Evolutionary conservation across 768 basidiomycete species (phyloP), one percentile per base, ranked within the genome.

Genomic region (Asterophora parasitica): DNA sequence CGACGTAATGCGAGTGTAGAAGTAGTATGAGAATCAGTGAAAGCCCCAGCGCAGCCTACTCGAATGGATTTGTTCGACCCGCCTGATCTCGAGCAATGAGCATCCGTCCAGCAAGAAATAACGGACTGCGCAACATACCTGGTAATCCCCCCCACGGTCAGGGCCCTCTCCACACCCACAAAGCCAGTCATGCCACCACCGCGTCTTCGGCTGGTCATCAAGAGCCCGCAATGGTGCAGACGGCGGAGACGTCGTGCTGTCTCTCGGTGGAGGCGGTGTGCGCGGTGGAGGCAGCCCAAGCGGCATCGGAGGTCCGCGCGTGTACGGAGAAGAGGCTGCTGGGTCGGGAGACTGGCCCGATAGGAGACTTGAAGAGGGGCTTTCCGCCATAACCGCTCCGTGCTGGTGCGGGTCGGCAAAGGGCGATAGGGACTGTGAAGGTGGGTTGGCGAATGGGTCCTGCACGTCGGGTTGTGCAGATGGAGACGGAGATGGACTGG

Each of bases 121-220:
- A 15, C 13, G 39, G 4, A 40, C 30, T 13, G 40, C 20, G 31
- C 15, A 20, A 61, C 72, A 34, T 59, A 83, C 87, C 77, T 90
- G 88, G 52, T 75, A 63, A 44, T 88, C 82, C 4, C 84, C 85
- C 36, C 81, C 84, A 12, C 85, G 73, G 62, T 86, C 82, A 2
- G 78, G 68, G n/a, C 83, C 82, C 60, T 88, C 87, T 13, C 80
- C 71, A 54, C 86, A 88, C 10, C 88, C 88, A 62, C 88, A 90
- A 51, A 90, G 62, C 86, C 87, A 88, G 27, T 90, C 88, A 60
- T 88, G 87, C 88, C 88, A 90, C 88, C 88, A 90, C 51, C 77
- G 67, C 4, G 73, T 70, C 35, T 65, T 66, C 20, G 53, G 59
- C 31, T 64, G 66, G 7, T 67, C 66, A 4, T 53, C 49, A 15